Evolutionary conservation across 164 flowering plant genomes (phyloP).

Genomic region (Saururus chinensis): DNA sequence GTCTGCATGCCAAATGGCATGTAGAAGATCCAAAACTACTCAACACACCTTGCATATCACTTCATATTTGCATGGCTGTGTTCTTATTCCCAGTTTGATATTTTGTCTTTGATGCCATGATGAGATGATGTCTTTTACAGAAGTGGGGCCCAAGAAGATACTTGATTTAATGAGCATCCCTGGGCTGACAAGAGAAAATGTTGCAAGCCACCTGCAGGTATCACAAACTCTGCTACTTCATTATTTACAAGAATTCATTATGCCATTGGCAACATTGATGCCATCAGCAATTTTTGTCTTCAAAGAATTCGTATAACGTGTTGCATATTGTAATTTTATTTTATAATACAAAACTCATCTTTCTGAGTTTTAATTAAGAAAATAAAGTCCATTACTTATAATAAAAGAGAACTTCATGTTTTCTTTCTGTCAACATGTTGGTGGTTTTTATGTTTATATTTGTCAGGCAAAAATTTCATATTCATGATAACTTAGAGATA

Average conservation of each 20-base stretch:
- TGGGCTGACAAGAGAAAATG: slow-evolving; percentile 94
- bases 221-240: neutral
- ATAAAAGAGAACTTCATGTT: no score
- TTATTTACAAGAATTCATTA: neutral
- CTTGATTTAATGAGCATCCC: slow-evolving; percentile 92
- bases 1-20: no score
- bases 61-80: neutral
- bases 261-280: neutral
- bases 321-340: no score
- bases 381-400: no score
- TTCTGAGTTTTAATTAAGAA: no score
- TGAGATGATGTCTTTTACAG: slow-evolving; percentile 35
- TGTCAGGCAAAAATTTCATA: no score
- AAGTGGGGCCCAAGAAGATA: slow-evolving; percentile 92
- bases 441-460: no score
- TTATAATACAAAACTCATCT: no score
- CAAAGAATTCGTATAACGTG: no score
- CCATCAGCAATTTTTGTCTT: neutral
- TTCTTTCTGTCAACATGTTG: no score
- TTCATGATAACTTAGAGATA: neutral
- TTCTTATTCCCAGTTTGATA: neutral
- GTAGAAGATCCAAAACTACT: no score
- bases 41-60: no score
- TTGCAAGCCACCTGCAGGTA: slow-evolving; percentile 99
- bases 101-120: slow-evolving; percentile 7